Percentiles rank a stretch among this genome's conserved stretches.
phyloP scores from a whole-genome alignment of 1,139 yeast genomes.

The Yamadazyma siamensis region DNA sequence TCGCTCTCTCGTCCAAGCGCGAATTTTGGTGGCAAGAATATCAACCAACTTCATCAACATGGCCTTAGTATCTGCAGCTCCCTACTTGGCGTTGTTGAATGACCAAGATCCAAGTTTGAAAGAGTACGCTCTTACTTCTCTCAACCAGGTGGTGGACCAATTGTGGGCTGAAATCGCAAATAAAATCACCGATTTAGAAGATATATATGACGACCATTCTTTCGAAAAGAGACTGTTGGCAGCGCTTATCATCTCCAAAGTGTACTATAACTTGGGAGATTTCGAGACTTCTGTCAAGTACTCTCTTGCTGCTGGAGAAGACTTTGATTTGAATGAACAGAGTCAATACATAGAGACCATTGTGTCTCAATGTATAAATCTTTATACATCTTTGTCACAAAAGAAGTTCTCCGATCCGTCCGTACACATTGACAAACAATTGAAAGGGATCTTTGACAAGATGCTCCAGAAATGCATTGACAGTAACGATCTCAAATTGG shows the following conservation, averaged over 20 bases:
- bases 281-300: constrained; percentile 87
- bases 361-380: constrained; percentile 86
- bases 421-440: constrained; percentile 54
- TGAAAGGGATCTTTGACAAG: constrained; percentile 70
- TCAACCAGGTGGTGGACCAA: constrained; percentile 81
- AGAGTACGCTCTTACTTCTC: constrained; percentile 78
- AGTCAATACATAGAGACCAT: constrained; percentile 93
- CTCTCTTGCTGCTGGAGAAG: constrained; percentile 80
- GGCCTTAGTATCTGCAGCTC: constrained; percentile 79
- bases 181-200: constrained; percentile 81
- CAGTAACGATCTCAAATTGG: constrained; percentile 71
- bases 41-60: constrained; percentile 20
- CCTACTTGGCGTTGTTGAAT: constrained; percentile 80
- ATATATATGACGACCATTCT: constrained; percentile 77
- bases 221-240: constrained; percentile 81
- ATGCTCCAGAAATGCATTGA: constrained; percentile 81
- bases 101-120: constrained; percentile 79
- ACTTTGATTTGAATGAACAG: constrained; percentile 68
- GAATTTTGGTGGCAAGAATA: constrained; percentile 10
- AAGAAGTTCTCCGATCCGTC: constrained; percentile 42
- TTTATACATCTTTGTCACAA: constrained; percentile 68
- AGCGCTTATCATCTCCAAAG: constrained; percentile 89
- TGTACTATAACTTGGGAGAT: constrained; percentile 93
- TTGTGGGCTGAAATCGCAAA: constrained; percentile 98
- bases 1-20: background rate